Evolutionary conservation across 2,329 filamentous ascomycete species (phyloP).

Genomic region (Aspergillus hiratsukae): DNA sequence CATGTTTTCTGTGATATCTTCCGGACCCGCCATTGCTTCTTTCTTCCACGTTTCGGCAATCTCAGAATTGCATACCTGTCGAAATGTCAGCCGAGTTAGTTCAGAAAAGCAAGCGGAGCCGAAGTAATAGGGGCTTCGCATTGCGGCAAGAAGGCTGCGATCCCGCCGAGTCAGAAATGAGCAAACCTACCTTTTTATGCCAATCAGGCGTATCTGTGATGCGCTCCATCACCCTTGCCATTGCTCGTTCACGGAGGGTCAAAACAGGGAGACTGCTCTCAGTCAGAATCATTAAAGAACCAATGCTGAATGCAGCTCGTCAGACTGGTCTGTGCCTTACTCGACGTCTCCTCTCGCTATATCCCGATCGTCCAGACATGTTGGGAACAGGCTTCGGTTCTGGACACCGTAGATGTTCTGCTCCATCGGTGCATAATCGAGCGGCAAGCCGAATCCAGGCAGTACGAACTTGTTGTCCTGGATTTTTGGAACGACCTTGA

Average conservation of each 20-base stretch:
- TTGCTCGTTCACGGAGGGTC: conserved; percentile 35
- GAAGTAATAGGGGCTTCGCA: neutral
- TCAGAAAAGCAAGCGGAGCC: neutral
- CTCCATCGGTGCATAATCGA: conserved; percentile 22
- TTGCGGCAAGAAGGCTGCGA: neutral
- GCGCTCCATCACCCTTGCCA: conserved; percentile 37
- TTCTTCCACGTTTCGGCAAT: conserved; percentile 30
- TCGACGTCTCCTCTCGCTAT: conserved; percentile 26
- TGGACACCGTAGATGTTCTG: conserved; percentile 27
- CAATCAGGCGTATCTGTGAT: conserved; percentile 41
- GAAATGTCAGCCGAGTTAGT: neutral
- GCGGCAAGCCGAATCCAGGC: conserved; percentile 31
- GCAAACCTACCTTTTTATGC: conserved; percentile 30
- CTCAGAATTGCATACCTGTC: conserved; percentile 29
- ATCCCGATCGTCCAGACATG: conserved; percentile 29
- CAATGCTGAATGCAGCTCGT: neutral
- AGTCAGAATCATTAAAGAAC: neutral
- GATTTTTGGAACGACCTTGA: conserved; percentile 5
- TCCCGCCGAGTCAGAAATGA: neutral
- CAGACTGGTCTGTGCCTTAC: conserved; percentile 11
- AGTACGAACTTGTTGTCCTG: conserved; percentile 20
- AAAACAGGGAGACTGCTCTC: conserved; percentile 22
- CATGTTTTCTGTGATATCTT: conserved; percentile 33
- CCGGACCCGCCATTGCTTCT: conserved; percentile 16
- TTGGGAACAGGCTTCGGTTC: conserved; percentile 28